These are phyloP conservation scores for Theileria annulata DNA, from an alignment of 169 alveolate species.

Conservation along the genomic window DNA sequence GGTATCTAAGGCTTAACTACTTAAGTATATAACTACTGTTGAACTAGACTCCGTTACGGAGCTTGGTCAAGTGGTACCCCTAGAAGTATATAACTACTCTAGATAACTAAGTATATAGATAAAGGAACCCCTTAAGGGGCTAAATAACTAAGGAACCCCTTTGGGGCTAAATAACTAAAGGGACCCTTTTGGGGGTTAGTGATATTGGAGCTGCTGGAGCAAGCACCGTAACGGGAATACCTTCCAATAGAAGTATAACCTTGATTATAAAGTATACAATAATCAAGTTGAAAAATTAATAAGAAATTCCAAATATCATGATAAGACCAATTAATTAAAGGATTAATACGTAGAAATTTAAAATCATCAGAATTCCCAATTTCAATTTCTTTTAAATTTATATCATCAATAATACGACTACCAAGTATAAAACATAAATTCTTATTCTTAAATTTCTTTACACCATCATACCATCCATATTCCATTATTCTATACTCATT, in stretches of 20 bases:
- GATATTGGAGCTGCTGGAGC: not conserved
- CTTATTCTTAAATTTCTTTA: constrained; percentile 17
- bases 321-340: constrained; percentile 73
- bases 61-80: no score
- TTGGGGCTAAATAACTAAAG: no score
- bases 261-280: constrained; percentile 71
- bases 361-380: constrained; percentile 50
- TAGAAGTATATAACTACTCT: no score
- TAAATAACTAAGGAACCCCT: no score
- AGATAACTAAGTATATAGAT: no score
- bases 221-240: constrained; percentile 11
- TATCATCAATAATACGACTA: constrained; percentile 33
- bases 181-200: not conserved
- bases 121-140: no score
- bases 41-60: no score
- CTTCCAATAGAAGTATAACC: constrained; percentile 79
- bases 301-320: constrained; percentile 79
- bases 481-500: constrained; percentile 29
- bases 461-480: constrained; percentile 42
- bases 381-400: constrained; percentile 12
- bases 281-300: constrained; percentile 66
- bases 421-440: constrained; percentile 43
- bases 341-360: constrained; percentile 64
- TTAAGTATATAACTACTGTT: no score
- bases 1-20: no score